These are phyloP conservation scores for Colletotrichum caudatum DNA, from an alignment of 2,329 filamentous ascomycete genomes.

Conservation along the genomic window DNA sequence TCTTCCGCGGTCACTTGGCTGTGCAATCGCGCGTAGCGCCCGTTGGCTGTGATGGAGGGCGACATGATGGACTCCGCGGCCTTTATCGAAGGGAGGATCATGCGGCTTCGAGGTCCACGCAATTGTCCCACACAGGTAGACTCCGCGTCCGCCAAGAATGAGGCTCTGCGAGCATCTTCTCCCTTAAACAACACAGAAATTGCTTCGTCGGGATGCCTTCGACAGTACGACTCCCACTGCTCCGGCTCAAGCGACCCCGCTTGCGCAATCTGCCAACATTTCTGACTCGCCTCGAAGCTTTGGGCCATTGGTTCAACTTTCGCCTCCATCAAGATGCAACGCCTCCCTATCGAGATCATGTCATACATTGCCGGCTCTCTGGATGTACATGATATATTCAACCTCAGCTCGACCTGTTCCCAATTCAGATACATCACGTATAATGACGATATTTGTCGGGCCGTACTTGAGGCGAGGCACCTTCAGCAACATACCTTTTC, in stretches of 20 bases:
- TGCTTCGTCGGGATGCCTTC: no score
- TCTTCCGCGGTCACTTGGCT: no score
- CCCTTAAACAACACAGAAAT: no score
- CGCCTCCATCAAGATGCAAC: constrained; percentile 22
- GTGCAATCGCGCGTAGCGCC: no score
- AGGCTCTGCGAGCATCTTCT: no score
- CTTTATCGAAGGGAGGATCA: no score
- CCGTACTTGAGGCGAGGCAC: constrained; percentile 68
- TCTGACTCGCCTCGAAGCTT: no score
- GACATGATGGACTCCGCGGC: background rate
- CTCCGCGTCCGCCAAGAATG: background rate
- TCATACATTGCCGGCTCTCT: constrained; percentile 67
- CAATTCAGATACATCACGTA: constrained; percentile 63
- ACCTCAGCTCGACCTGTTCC: constrained; percentile 65
- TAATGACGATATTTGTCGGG: constrained; percentile 69
- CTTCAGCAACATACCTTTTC: background rate
- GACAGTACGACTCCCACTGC: no score
- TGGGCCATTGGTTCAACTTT: background rate
- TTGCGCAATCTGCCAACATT: no score
- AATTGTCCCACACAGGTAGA: background rate
- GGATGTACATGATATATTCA: constrained; percentile 68
- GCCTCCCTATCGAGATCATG: constrained; percentile 73
- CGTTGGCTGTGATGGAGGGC: no score
- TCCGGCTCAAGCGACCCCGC: no score
- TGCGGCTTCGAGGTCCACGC: background rate